phyloP scores from a whole-genome alignment of 805 yeast species.

The Yamadazyma laniorum region DNA sequence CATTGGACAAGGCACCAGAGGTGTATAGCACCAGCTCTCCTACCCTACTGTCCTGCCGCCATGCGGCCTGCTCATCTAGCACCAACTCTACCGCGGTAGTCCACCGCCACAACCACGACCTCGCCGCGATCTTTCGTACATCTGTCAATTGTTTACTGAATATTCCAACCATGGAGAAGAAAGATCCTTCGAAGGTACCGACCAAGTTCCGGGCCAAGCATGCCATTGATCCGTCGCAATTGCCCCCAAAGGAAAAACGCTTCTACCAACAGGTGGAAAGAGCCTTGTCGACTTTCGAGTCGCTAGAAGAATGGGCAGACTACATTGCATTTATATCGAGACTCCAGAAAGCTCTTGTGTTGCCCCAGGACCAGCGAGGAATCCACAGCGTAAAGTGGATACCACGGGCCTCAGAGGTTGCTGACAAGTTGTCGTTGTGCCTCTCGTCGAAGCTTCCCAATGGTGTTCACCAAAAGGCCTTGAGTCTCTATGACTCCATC shows the following conservation, averaged over 20 bases:
- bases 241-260: conserved; percentile 16
- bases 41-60: no score
- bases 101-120: conserved; percentile 13
- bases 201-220: conserved; percentile 9
- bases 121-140: neutral
- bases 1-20: no score
- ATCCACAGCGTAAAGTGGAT: conserved; percentile 44
- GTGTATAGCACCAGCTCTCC: neutral
- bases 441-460: conserved; percentile 81
- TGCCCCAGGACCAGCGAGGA: conserved; percentile 22
- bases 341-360: conserved; percentile 64
- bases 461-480: conserved; percentile 90
- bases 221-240: conserved; percentile 1
- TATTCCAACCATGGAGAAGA: conserved; percentile 6
- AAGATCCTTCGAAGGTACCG: conserved; percentile 5
- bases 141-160: neutral
- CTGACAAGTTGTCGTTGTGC: conserved; percentile 74
- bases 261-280: conserved; percentile 14
- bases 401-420: conserved; percentile 65
- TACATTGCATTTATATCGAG: conserved; percentile 85
- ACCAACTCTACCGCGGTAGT: no score
- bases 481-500: conserved; percentile 70
- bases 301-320: conserved; percentile 96
- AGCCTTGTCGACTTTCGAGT: conserved; percentile 44
- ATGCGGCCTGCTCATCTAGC: no score